Conservation (phyloP, 805 yeast species). For the Candida easanensis region DNA sequence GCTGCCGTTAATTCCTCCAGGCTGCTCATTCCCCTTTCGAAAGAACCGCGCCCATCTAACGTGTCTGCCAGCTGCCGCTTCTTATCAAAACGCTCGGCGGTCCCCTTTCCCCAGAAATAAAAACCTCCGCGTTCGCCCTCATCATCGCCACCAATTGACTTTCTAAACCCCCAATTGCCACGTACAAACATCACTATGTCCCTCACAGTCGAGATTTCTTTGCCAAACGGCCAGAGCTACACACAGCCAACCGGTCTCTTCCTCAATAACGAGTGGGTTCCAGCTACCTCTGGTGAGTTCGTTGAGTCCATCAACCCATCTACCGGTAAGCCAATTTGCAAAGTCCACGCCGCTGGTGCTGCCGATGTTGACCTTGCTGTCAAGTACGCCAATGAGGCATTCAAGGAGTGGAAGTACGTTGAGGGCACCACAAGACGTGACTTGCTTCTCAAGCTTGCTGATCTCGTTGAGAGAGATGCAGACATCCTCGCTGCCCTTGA, state of each 20-base stretch:
- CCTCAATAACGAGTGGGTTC: conserved; percentile 70
- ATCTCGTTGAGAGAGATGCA: conserved; percentile 44
- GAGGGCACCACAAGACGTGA: conserved; percentile 47
- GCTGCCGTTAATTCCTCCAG: too few species aligned
- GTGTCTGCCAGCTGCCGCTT: too few species aligned
- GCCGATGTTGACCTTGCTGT: conserved; percentile 57
- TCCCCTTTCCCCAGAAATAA: too few species aligned
- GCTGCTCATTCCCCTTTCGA: too few species aligned
- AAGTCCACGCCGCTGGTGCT: conserved; percentile 47
- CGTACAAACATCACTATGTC: conserved; percentile 12
- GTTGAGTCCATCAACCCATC: conserved; percentile 47
- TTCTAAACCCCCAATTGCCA: not conserved
- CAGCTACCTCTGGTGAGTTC: conserved; percentile 44
- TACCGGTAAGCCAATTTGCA: conserved; percentile 48
- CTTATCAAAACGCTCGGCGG: too few species aligned
- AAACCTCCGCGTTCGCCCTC: too few species aligned
- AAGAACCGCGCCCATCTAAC: too few species aligned
- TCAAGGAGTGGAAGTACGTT: conserved; percentile 44
- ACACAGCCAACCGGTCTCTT: conserved; percentile 75
- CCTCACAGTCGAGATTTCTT: conserved; percentile 34
- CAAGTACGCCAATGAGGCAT: conserved; percentile 49
- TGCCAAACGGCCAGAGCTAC: conserved; percentile 68
- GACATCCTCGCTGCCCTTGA: conserved; percentile 55
- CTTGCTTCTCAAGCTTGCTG: conserved; percentile 46
- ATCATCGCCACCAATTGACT: not conserved